Evolutionary conservation across 768 basidiomycete genomes (phyloP), one percentile per base, ranked within the genome.

Genomic region (Cyclocybe cylindracea): DNA sequence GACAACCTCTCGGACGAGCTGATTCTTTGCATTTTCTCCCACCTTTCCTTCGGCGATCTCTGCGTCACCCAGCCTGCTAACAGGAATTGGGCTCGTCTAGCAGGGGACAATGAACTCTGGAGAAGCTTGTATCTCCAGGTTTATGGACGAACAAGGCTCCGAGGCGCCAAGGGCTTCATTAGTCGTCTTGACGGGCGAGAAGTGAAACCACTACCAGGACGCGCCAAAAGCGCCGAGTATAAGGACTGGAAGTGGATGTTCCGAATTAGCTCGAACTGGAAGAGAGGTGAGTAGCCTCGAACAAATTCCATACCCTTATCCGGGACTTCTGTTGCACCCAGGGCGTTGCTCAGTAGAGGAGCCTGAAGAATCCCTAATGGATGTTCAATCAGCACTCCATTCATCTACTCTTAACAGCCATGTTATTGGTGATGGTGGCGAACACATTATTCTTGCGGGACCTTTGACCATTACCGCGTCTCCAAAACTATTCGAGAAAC

Each of bases 211-310:
- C 69, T 91, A 29, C 88, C 87, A 9, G 76, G 74, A 24, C 69
- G 84, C 63, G 78, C 72, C 56, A 69, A 52, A 60, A 19, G 61
- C 31, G 69, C 73, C 14, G 62, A 69, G 14, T 51, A 69, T 41
- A 80, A 77, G 62, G 83, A 89, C 62, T 92, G 89, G 89, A 91
- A 89, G 67, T 87, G 82, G 81, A 90, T 91, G 89, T 91, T 90
- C 66, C 79, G 87, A 49, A 87, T 91, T 55, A 89, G 87, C 59
- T 83, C 83, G 11, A 91, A 91, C 58, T 92, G 90, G 90, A 79
- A 79, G 65, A 87, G 71, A 68, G 90, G 90, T 91, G 60, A 18
- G 1, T 54, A 32, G 14, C 14, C 29, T 38, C 24, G 29, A 29
- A 39, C 36, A 13, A 42, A 59, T 50, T 62, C 43, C 53, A 55